Evolutionary conservation across 1,139 yeast genomes (phyloP).

Genomic region (Debaryomyces coudertii): DNA sequence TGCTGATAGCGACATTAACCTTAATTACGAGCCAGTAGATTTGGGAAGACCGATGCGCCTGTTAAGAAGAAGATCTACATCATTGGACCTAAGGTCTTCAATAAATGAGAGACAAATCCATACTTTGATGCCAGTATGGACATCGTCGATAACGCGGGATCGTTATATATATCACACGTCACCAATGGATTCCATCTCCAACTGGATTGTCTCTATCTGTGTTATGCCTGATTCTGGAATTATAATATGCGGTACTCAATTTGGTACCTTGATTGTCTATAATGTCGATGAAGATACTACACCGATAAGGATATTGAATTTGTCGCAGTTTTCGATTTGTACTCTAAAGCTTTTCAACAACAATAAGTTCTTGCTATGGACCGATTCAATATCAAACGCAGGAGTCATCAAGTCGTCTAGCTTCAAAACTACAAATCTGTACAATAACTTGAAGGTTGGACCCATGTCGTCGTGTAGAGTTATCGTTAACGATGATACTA

Average conservation of each 20-base stretch:
- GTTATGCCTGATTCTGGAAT: constrained; percentile 15
- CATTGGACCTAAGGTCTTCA: constrained; percentile 15
- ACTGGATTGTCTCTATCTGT: constrained; percentile 29
- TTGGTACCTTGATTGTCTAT: constrained; percentile 34
- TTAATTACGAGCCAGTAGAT: constrained; percentile 4
- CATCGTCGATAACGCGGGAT: constrained; percentile 20
- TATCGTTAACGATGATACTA: constrained; percentile 9
- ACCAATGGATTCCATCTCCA: constrained; percentile 24
- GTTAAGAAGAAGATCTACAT: constrained; percentile 17
- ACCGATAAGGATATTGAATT: constrained; percentile 20
- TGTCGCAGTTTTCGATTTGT: constrained; percentile 35
- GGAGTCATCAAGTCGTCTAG: constrained; percentile 32
- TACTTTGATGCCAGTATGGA: constrained; percentile 27
- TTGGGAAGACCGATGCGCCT: constrained; percentile 8
- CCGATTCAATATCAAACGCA: constrained; percentile 37
- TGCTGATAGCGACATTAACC: not conserved
- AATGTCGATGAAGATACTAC: constrained; percentile 20
- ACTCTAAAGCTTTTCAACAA: constrained; percentile 23
- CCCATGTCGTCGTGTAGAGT: constrained; percentile 26
- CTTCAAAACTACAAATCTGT: constrained; percentile 22
- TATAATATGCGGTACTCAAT: constrained; percentile 38
- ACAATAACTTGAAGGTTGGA: constrained; percentile 31
- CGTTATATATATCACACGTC: constrained; percentile 24
- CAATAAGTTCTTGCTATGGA: constrained; percentile 26
- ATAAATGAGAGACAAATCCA: constrained; percentile 23